Base-by-base conservation (phyloP, 2,329 filamentous ascomycete species). In the Fusarium subglutinans region DNA sequence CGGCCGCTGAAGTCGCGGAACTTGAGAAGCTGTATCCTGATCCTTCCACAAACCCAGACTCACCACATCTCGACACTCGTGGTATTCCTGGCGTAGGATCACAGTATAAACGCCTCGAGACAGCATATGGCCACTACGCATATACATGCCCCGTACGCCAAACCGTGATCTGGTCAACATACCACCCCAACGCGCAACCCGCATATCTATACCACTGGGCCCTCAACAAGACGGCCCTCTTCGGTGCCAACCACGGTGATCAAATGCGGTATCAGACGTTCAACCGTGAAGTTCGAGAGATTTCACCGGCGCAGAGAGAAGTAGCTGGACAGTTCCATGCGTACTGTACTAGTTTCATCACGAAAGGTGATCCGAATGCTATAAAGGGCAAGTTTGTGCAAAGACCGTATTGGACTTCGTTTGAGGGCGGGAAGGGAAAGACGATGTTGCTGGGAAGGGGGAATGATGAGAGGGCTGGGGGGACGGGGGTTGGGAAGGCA, bases 391-490 rank as follows among this genome's bases (percentile, higher is more conserved):
- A 45, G 37, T 79, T 78, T 56, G 62, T 66, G 2, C 50, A 73
- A 20, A 57, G 79, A 1, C 73, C 76, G 2, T 45, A 74, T 38
- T 80, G 79, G 80, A 58, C 65, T 2, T 26, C 82, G 8, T 75
- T 76, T 17, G 77, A 73, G 8, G 63, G 71, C 2, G 77, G 77
- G 3, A 76, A 79, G 44, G 77, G 78, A 2, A 71, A 77, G 30
- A 82, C 84, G 1, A 85, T 88, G 84, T 67, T 85, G 0, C 80
- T 88, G 28, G 86, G 86, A 1, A 79, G 84, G 41, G 86, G 83
- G 0, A 88, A 87, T 71, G 83, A 87, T 72, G 86, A 88, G 69
- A 77, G 84, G 13, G 84, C 84, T 48, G 86, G 86, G 0, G 86
- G 86, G 0, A 76, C 41, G 4, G 69, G 74, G 7, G 57, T 73